Conservation (phyloP, 2,329 filamentous ascomycete genomes). For the Orbilia blumenaviensis region DNA sequence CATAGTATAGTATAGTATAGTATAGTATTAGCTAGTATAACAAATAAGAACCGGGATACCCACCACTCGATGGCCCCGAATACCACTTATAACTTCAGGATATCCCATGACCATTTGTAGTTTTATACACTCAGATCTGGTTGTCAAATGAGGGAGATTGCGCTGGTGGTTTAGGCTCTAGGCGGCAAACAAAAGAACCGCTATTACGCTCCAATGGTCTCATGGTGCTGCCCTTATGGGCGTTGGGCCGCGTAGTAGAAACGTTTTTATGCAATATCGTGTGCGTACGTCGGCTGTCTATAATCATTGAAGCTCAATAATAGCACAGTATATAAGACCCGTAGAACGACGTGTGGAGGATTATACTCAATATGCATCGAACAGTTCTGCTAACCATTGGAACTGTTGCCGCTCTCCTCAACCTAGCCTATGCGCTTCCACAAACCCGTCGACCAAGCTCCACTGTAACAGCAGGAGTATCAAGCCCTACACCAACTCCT, state of each 20-base stretch:
- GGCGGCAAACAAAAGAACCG: background rate
- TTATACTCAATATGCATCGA: background rate
- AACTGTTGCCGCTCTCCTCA: background rate
- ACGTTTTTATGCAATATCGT: background rate
- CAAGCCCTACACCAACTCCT: background rate
- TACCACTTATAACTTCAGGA: background rate
- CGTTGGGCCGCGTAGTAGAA: background rate
- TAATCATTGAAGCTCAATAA: too few species aligned
- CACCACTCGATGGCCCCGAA: background rate
- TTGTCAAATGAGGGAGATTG: background rate
- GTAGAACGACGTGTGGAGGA: background rate
- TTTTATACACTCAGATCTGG: background rate
- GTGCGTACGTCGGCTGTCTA: too few species aligned
- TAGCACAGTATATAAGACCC: too few species aligned
- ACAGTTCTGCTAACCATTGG: background rate
- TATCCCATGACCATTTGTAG: background rate
- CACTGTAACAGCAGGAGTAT: background rate
- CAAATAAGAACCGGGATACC: constrained; percentile 20
- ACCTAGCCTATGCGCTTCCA: background rate
- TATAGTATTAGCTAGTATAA: constrained; percentile 40
- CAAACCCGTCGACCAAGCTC: background rate
- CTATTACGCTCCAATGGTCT: background rate
- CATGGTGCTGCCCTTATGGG: background rate
- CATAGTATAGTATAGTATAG: constrained; percentile 42
- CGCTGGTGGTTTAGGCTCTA: background rate